Evolutionary conservation across 179 eudicot species (phyloP).

Genomic region (Beta lomatogona): DNA sequence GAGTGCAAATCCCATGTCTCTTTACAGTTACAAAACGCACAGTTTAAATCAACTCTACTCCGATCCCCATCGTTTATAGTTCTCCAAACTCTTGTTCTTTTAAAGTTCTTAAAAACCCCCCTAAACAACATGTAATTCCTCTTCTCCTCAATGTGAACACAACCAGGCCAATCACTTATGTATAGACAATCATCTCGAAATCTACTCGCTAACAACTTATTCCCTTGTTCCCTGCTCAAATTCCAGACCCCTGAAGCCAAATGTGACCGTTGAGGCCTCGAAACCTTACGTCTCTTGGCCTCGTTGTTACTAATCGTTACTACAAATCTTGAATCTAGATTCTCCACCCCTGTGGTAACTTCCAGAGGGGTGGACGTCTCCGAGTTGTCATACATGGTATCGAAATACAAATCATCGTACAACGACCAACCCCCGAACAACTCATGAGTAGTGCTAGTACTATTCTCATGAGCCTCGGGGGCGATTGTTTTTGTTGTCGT

Average conservation of each 20-base stretch:
- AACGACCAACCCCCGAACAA: conserved; percentile 62
- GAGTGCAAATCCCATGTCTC: conserved; percentile 90
- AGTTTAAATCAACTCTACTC: conserved; percentile 52
- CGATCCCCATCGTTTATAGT: conserved; percentile 82
- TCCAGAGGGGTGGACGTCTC: conserved; percentile 34
- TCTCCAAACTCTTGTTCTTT: conserved; percentile 81
- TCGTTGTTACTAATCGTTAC: neutral
- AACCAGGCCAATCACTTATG: conserved; percentile 98
- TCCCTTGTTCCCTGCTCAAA: conserved; percentile 83
- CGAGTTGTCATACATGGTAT: conserved; percentile 64
- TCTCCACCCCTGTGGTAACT: neutral
- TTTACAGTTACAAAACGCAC: conserved; percentile 73
- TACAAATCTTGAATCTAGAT: neutral
- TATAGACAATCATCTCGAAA: conserved; percentile 79
- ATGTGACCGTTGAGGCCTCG: conserved; percentile 50
- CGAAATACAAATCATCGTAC: conserved; percentile 72
- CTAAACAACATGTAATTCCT: conserved; percentile 84
- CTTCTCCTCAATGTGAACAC: conserved; percentile 77
- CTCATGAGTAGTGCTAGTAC: neutral
- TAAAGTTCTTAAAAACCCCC: conserved; percentile 85
- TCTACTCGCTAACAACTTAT: conserved; percentile 74
- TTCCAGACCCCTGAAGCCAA: conserved; percentile 74
- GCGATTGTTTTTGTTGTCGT: neutral
- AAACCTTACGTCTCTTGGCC: conserved; percentile 49
- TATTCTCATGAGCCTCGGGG: neutral